A percentile compares a stretch with the other conserved stretches of the same genome.
Evolutionary conservation across 768 basidiomycete species (phyloP).

Genomic region (Boletus rubroflammeus): DNA sequence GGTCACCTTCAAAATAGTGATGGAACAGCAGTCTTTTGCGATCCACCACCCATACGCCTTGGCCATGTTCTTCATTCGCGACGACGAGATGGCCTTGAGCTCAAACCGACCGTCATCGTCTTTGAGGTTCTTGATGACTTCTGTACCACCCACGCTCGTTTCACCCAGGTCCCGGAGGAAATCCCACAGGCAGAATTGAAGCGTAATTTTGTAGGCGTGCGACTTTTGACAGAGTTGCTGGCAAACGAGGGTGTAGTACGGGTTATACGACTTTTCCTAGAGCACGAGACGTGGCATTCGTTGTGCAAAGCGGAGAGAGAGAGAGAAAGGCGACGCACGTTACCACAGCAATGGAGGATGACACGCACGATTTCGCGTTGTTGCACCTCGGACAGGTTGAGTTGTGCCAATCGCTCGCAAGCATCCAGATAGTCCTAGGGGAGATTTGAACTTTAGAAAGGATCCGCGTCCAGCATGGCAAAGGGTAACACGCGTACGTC

Average conservation of each 20-base stretch:
- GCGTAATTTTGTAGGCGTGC: slow-evolving; percentile 85
- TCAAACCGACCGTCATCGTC: slow-evolving; percentile 45
- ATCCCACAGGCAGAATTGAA: slow-evolving; percentile 97
- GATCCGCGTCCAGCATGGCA: background rate
- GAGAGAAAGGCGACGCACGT: slow-evolving; percentile 47
- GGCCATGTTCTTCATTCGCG: slow-evolving; percentile 69
- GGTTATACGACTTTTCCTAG: slow-evolving; percentile 87
- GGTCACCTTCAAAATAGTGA: slow-evolving; percentile 80
- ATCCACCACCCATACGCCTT: slow-evolving; percentile 92
- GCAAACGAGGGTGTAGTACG: slow-evolving; percentile 88
- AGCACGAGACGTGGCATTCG: background rate
- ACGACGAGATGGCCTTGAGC: slow-evolving; percentile 50
- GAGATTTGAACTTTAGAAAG: background rate
- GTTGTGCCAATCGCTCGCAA: slow-evolving; percentile 80
- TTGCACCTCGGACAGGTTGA: slow-evolving; percentile 83
- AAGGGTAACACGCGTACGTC: slow-evolving; percentile 53
- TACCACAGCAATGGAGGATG: slow-evolving; percentile 86
- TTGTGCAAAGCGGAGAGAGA: background rate
- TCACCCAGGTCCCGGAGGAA: slow-evolving; percentile 91
- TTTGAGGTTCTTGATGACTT: slow-evolving; percentile 59
- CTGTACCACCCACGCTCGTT: slow-evolving; percentile 72
- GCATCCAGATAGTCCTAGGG: slow-evolving; percentile 93
- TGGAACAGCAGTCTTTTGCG: slow-evolving; percentile 71
- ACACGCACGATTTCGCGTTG: slow-evolving; percentile 95
- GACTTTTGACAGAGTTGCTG: slow-evolving; percentile 76